Evolutionary conservation across 1,284 basidiomycete genomes (phyloP).

Genomic region (Phaffia rhodozyma): DNA sequence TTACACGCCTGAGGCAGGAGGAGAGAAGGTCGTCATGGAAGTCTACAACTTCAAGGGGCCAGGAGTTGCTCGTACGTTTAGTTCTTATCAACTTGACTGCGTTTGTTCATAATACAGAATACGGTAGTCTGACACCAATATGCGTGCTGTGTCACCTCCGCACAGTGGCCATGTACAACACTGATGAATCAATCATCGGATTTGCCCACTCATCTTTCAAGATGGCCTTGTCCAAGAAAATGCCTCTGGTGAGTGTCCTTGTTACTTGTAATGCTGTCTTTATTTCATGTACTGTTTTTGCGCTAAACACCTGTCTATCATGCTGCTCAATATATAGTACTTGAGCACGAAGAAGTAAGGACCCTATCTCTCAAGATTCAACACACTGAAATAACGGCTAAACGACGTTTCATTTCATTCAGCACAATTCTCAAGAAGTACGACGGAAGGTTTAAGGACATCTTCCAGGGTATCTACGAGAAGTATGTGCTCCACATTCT

Average conservation of each 20-base stretch:
- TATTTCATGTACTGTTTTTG: neutral
- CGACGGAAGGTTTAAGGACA: slow-evolving; percentile 97
- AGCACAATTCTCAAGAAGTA: slow-evolving; percentile 87
- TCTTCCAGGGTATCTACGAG: slow-evolving; percentile 91
- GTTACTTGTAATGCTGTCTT: neutral
- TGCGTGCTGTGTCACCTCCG: neutral
- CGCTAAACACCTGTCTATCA: neutral
- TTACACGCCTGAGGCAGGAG: slow-evolving; percentile 64
- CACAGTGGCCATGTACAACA: slow-evolving; percentile 81
- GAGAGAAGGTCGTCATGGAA: slow-evolving; percentile 50
- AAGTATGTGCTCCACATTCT: slow-evolving; percentile 34
- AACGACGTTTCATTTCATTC: neutral
- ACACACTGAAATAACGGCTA: neutral
- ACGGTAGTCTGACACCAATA: neutral
- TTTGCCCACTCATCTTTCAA: slow-evolving; percentile 98
- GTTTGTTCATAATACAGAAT: neutral
- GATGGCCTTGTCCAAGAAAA: slow-evolving; percentile 92
- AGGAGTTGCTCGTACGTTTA: slow-evolving; percentile 51
- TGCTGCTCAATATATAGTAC: slow-evolving; percentile 43
- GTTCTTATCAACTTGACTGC: slow-evolving; percentile 23
- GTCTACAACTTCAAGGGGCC: slow-evolving; percentile 83
- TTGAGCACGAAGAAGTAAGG: slow-evolving; percentile 83
- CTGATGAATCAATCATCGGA: slow-evolving; percentile 85
- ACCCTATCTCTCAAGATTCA: neutral
- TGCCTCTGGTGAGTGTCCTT: slow-evolving; percentile 54